Percentiles rank a stretch among this genome's conserved stretches.
Conservation (phyloP, 2,329 filamentous ascomycete genomes). For the Claviceps fusiformis region DNA sequence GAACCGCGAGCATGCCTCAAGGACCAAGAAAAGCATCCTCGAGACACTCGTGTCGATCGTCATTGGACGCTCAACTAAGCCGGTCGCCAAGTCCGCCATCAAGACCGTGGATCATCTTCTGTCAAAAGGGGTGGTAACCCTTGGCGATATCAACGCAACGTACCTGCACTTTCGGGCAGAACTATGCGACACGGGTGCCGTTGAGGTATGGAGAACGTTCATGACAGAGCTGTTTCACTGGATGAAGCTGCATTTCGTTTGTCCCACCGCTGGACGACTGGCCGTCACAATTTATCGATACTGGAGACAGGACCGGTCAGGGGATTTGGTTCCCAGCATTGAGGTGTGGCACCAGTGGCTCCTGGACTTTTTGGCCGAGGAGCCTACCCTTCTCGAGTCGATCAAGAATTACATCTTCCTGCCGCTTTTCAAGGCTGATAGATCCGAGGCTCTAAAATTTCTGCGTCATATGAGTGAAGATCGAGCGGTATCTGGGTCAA, state of each 20-base stretch:
- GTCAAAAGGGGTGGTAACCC: constrained; percentile 41
- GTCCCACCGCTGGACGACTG: constrained; percentile 46
- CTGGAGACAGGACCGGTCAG: constrained; percentile 21
- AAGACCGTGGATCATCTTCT: constrained; percentile 54
- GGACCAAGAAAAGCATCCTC: constrained; percentile 32
- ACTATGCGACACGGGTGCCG: constrained; percentile 1
- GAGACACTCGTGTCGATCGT: constrained; percentile 44
- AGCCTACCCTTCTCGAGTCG: constrained; percentile 42
- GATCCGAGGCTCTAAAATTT: constrained; percentile 38
- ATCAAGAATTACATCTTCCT: constrained; percentile 52
- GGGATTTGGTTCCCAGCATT: constrained; percentile 18
- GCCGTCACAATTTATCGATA: constrained; percentile 42
- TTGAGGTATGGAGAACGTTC: constrained; percentile 36
- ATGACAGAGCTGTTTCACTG: constrained; percentile 36
- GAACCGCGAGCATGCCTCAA: constrained; percentile 19
- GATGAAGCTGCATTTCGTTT: constrained; percentile 44
- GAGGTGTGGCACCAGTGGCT: constrained; percentile 44
- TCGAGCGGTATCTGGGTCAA: constrained; percentile 31
- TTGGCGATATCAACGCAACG: constrained; percentile 29
- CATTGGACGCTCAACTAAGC: constrained; percentile 44
- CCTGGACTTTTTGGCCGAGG: constrained; percentile 31
- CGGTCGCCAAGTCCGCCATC: constrained; percentile 56
- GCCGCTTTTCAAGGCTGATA: constrained; percentile 47
- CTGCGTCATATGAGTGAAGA: constrained; percentile 42
- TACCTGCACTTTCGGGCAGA: constrained; percentile 28